Base-by-base conservation (phyloP, 2,329 filamentous ascomycete genomes). In the Pseudopyrenochaeta lycopersici region DNA sequence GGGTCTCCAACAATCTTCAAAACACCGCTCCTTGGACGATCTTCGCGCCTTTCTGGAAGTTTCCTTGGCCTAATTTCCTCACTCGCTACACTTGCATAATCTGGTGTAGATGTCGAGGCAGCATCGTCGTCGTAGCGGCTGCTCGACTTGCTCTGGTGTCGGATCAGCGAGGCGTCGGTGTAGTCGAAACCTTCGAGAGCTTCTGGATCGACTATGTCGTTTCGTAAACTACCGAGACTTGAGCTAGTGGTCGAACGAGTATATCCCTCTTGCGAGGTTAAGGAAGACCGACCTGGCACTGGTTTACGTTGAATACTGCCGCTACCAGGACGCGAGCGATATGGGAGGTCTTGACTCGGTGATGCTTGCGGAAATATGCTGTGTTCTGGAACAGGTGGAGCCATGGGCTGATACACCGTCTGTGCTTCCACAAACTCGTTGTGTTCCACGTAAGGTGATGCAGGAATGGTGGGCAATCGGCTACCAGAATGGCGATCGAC, bases 1-100 rank as follows among this genome's bases (percentile, higher is more conserved):
- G 79, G 77, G 44, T 79, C 76, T 36, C 91, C 92, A 10, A 93
- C 88, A 1, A 90, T 92, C 71, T 89, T 92, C 71, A 94, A 80
- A 6, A 93, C 87, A 43, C 93, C 93, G 59, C 90, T 89, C 58
- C 94, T 85, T 14, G 90, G 90, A 53, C 84, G 85, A 51, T 91
- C 88, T 82, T 85, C 59, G 88, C 87, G 81, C 74, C 59, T 80
- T 76, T 49, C 57, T 17, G 67, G 70, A 21, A 73, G 46, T 35
- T 81, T 81, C 41, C 78, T 79, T 23, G 64, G 63, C 10, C 53
- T 46, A 5, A 62, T 42, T 45, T 76, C 71, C 41, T 73, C 40
- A 58, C 78, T 70, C 39, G 52, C 75, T 18, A 87, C 89, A 74
- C 90, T 95, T 6, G 90, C 89, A 76, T 94, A 94, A 71, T 94